Evolutionary conservation across 306 rosid genomes (phyloP), one percentile per base, ranked within the genome.

Genomic region (Glycine soja): DNA sequence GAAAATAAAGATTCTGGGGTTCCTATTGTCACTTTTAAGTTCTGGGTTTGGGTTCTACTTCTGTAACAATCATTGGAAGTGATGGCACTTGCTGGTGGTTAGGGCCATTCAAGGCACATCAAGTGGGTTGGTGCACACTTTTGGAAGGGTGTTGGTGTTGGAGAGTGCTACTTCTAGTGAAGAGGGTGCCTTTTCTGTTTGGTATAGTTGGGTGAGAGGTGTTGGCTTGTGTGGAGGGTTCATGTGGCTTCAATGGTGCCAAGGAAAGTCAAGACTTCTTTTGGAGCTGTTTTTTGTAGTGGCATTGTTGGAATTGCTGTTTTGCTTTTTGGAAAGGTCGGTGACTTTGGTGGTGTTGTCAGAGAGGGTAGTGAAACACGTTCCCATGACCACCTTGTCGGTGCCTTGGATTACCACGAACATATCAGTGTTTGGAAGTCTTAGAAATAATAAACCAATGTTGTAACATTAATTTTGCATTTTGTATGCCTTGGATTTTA

Each of bases 1-100:
- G 40, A 94, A 90, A 78, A 92, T 94, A 97, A 94, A 90, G 11
- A 51, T 91, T 7, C 32, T 92, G 2, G 97, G 97, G 0, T 90
- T 94, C 52, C 62, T 90, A 3, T 34, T 94, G 0, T 85, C 91
- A 0, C 80, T 88, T 7, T 10, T 82, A 1, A 84, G 89, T 3
- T 80, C 97, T 0, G 97, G 92, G 11, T 64, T 80, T 2, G 97
- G 93, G 13, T 92, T 91, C 82, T 88, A 84, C 46, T 90, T 78
- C 77, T 68, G 64, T 51, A 12, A 16, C 8, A 36, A 14, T 5
- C 16, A 40, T 0, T 94, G 98, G 98, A 59, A 76, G 14, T 79
- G 16, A 58, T 64, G 4, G 6, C 78, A 81, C n/a, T 66, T 92
- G 1, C 15, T 94, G 58, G 0, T 90, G 32, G 88, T 92, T 34